Base-by-base conservation (phyloP, 345 rosid species). In the Adansonia digitata region DNA sequence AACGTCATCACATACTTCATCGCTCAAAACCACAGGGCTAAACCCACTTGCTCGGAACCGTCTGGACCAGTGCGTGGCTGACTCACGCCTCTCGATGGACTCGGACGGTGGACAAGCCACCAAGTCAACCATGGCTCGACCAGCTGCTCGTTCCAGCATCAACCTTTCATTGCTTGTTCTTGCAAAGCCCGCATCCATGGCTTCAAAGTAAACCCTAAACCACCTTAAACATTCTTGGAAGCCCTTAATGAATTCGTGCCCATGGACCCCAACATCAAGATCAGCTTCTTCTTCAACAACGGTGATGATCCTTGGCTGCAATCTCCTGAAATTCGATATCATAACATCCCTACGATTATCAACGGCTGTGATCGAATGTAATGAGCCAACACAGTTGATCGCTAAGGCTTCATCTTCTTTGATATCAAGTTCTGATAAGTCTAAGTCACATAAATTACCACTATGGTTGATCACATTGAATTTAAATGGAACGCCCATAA, bases 81-180 rank as follows among this genome's bases (percentile, higher is more conserved):
- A 82, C 74, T 94, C 98, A 71, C 98, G 65, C 80, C 94, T 75
- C 82, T 94, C 97, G 75, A 85, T 77, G 0, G 98, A 94, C 18
- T 83, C 89, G 0, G 81, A 75, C 55, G 83, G 85, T 45, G 86
- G 86, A 75, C 98, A 90, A 0, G 98, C 97, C 88, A n/a, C n/a
- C n/a, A n/a, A n/a, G n/a, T n/a, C n/a, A n/a, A n/a, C n/a, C n/a
- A n/a, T n/a, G n/a, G n/a, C n/a, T n/a, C n/a, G n/a, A n/a, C n/a
- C n/a, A n/a, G n/a, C n/a, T n/a, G n/a, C n/a, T n/a, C n/a, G n/a
- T 65, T 94, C 98, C 10, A 94, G 85, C 95, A 88, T 88, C 87
- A 94, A 61, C 77, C 90, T 77, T 78, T 91, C 98, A 71, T 90
- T 92, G 78, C 98, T 91, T 2, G 98, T 88, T 81, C 75, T 84